Percentiles rank a stretch among this genome's conserved stretches.
These are phyloP conservation scores for Leishmania amazonensis DNA, from an alignment of 208 protist species.

Conservation along the genomic window DNA sequence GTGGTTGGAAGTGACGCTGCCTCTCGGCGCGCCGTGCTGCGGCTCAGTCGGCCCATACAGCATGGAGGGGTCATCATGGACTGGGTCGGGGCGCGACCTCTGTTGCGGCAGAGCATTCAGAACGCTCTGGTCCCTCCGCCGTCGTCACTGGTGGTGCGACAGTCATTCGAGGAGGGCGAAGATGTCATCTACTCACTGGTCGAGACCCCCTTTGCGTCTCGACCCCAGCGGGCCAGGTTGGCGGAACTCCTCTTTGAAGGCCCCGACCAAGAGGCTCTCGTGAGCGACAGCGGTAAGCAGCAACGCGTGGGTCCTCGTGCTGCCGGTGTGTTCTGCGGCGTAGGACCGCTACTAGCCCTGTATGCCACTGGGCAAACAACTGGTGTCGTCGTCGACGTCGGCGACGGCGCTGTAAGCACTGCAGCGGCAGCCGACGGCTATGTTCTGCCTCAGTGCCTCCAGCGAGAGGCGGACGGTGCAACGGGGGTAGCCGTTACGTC, in stretches of 20 bases:
- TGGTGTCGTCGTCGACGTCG: constrained; percentile 62
- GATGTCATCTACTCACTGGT: constrained; percentile 42
- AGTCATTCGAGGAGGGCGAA: not conserved
- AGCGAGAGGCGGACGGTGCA: constrained; percentile 45
- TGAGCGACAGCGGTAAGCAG: constrained; percentile 57
- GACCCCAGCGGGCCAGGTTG: constrained; percentile 53
- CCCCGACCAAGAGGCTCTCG: not conserved
- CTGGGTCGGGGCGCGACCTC: constrained; percentile 35
- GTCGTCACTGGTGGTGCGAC: not conserved
- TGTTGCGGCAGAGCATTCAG: constrained; percentile 35
- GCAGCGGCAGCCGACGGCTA: constrained; percentile 56
- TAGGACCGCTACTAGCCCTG: constrained; percentile 58
- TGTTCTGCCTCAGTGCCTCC: constrained; percentile 47
- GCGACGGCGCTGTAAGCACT: constrained; percentile 56
- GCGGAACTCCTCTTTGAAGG: constrained; percentile 62
- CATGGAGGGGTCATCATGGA: constrained; percentile 52
- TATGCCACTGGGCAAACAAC: constrained; percentile 68
- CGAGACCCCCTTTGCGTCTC: constrained; percentile 64
- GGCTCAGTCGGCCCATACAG: constrained; percentile 70
- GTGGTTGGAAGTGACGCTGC: constrained; percentile 26
- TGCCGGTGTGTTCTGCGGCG: constrained; percentile 48
- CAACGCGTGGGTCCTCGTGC: constrained; percentile 54
- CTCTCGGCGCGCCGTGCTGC: constrained; percentile 56
- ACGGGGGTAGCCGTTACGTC: constrained; percentile 51
- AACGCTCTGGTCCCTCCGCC: constrained; percentile 1